Percentiles rank a stretch among this genome's conserved stretches.
Conservation (phyloP, 176 grass and related monocot genomes). For the sorghum (Sorghum bicolor) region DNA sequence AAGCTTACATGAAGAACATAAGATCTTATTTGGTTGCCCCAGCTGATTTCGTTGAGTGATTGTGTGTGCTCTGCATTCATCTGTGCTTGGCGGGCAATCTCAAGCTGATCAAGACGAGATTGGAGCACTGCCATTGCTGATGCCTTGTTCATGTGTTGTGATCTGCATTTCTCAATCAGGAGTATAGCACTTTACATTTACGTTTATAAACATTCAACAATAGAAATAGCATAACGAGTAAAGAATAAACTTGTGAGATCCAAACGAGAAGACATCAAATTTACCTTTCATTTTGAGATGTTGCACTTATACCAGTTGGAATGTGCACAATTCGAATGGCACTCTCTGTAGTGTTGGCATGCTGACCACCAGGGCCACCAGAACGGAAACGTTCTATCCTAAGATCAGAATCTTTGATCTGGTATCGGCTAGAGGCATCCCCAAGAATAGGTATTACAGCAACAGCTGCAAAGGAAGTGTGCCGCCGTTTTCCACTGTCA, state of each 20-base stretch:
- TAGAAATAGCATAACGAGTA: not conserved
- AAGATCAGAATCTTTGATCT: slow-evolving; percentile 95
- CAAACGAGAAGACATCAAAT: slow-evolving; percentile 20
- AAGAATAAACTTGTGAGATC: not conserved
- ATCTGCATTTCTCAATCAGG: slow-evolving; percentile 45
- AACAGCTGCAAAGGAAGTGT: slow-evolving; percentile 94
- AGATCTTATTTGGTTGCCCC: slow-evolving; percentile 99
- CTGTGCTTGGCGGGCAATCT: slow-evolving; percentile 94
- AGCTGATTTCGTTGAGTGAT: slow-evolving; percentile 84
- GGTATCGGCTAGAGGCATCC: slow-evolving; percentile 56
- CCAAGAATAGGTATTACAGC: slow-evolving; percentile 92
- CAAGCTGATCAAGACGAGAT: slow-evolving; percentile 82
- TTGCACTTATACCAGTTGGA: slow-evolving; percentile 86
- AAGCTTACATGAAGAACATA: slow-evolving; percentile 88
- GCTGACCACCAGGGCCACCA: slow-evolving; percentile 86
- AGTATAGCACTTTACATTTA: slow-evolving; percentile 16
- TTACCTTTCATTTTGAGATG: slow-evolving; percentile 96
- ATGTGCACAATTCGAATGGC: slow-evolving; percentile 93
- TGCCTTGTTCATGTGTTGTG: slow-evolving; percentile 90
- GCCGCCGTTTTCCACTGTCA: slow-evolving; percentile 79
- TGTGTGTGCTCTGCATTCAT: slow-evolving; percentile 93
- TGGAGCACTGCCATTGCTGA: slow-evolving; percentile 97
- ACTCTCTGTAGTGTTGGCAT: slow-evolving; percentile 94
- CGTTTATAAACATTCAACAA: not conserved
- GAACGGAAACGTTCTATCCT: slow-evolving; percentile 85